Conservation (phyloP, 495 filamentous ascomycete species). For the Ramalina intermedia region DNA sequence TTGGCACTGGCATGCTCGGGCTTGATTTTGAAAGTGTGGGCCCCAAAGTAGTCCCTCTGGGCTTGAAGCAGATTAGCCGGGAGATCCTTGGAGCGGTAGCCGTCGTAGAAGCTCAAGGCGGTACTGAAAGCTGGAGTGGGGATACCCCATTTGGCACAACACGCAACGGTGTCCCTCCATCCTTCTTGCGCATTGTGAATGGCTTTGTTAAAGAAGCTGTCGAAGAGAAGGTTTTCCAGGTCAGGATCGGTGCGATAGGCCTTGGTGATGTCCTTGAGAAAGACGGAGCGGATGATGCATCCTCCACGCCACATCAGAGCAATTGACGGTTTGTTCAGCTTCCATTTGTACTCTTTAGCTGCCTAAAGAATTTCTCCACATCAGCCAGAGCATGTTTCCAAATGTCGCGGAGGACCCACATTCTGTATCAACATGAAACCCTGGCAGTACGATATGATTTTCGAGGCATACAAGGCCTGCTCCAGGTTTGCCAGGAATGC, state of each 20-base stretch:
- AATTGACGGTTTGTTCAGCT: slow-evolving; percentile 99
- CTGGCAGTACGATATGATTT: slow-evolving; percentile 99
- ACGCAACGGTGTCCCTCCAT: slow-evolving; percentile 89
- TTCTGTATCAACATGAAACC: slow-evolving; percentile 99
- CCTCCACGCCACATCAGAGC: slow-evolving; percentile 99
- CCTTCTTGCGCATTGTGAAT: slow-evolving; percentile 92
- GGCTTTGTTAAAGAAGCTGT: slow-evolving; percentile 98
- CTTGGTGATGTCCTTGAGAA: slow-evolving; percentile 97
- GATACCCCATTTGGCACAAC: slow-evolving; percentile 84
- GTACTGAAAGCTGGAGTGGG: slow-evolving; percentile 92
- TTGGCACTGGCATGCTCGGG: slow-evolving; percentile 70
- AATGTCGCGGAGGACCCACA: slow-evolving; percentile 36
- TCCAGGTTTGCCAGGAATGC: slow-evolving; percentile 92
- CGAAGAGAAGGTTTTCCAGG: slow-evolving; percentile 94
- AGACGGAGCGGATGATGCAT: slow-evolving; percentile 99
- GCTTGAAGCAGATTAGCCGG: slow-evolving; percentile 97
- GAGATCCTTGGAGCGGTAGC: slow-evolving; percentile 86
- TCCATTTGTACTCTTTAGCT: slow-evolving; percentile 90
- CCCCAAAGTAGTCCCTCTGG: slow-evolving; percentile 98
- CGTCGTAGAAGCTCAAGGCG: slow-evolving; percentile 94
- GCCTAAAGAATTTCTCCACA: slow-evolving; percentile 36
- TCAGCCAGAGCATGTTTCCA: neutral
- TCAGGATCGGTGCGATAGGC: slow-evolving; percentile 92
- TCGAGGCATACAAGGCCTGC: slow-evolving; percentile 96
- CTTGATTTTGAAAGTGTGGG: slow-evolving; percentile 98